These are phyloP conservation scores for Fennellomyces sp. DNA, from an alignment of 371 early-diverging fungal species.

Conservation along the genomic window DNA sequence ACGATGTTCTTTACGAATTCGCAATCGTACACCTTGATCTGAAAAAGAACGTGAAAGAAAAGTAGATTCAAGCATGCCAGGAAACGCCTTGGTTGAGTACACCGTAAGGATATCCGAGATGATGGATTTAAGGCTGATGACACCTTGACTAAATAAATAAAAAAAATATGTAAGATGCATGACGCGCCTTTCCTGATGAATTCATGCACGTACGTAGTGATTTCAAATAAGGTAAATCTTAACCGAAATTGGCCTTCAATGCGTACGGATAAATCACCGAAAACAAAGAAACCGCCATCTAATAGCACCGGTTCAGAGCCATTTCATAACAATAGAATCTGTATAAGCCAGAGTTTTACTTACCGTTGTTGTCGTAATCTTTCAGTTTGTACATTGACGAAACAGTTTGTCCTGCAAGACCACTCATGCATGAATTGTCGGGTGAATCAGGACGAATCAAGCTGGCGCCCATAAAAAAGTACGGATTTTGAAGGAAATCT, in stretches of 20 bases:
- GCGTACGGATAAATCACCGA: constrained; percentile 90
- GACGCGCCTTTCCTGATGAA: not conserved
- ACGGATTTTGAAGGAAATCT: constrained; percentile 61
- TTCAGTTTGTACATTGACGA: constrained; percentile 51
- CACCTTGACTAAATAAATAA: constrained; percentile 20
- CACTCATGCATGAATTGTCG: constrained; percentile 32
- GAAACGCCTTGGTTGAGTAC: constrained; percentile 87
- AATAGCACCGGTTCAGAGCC: too few species aligned
- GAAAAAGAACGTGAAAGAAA: constrained; percentile 53
- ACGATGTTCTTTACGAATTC: constrained; percentile 53
- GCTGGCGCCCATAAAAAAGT: constrained; percentile 47
- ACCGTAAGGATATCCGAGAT: constrained; percentile 73
- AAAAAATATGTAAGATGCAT: not conserved
- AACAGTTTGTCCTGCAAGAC: constrained; percentile 44
- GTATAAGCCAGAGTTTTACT: too few species aligned
- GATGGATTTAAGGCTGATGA: constrained; percentile 25
- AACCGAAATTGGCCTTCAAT: constrained; percentile 89
- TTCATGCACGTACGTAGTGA: constrained; percentile 60
- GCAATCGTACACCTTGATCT: constrained; percentile 53
- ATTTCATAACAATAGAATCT: too few species aligned
- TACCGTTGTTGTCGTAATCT: constrained; percentile 46
- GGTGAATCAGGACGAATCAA: constrained; percentile 36
- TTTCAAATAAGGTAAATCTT: constrained; percentile 89
- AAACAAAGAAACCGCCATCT: constrained; percentile 94
- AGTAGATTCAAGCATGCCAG: constrained; percentile 80